These are phyloP conservation scores for Limonium bicolor DNA, from an alignment of 148 eudicot species.

Conservation along the genomic window DNA sequence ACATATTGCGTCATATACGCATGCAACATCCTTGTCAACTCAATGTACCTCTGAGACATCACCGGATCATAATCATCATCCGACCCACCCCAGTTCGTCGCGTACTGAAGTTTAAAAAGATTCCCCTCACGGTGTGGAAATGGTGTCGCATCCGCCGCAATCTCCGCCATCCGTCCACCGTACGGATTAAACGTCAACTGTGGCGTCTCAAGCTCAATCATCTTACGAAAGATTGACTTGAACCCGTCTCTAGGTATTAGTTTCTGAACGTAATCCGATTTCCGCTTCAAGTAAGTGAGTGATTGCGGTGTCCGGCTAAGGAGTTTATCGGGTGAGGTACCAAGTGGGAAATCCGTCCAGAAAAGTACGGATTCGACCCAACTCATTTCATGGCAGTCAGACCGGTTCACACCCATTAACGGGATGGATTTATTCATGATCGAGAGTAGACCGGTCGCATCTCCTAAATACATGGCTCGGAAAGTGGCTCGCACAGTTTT, in stretches of 20 bases:
- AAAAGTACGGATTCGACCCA: slow-evolving; percentile 10
- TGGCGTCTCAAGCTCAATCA: slow-evolving; percentile 6
- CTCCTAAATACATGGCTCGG: slow-evolving; percentile 3
- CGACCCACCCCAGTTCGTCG: slow-evolving; percentile 6
- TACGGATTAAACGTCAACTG: slow-evolving; percentile 7
- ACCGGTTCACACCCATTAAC: not conserved
- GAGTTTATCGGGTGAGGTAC: not conserved
- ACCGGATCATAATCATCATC: too few species aligned
- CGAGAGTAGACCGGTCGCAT: not conserved
- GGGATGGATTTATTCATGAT: slow-evolving; percentile 2
- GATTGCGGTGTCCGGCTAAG: slow-evolving; percentile 7
- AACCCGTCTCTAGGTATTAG: slow-evolving; percentile 5
- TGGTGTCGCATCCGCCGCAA: not conserved
- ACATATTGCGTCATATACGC: slow-evolving; percentile 4
- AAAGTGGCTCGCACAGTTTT: slow-evolving; percentile 3
- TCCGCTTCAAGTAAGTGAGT: slow-evolving; percentile 1
- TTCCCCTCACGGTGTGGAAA: slow-evolving; percentile 3
- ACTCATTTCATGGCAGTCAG: slow-evolving; percentile 1
- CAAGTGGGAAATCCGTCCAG: slow-evolving; percentile 6
- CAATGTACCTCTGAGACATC: slow-evolving; percentile 2
- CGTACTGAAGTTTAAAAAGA: slow-evolving; percentile 3
- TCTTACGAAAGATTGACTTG: slow-evolving; percentile 1
- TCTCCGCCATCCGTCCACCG: slow-evolving; percentile 7
- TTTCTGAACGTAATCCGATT: slow-evolving; percentile 6
- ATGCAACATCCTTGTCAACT: slow-evolving; percentile 2